Base-by-base conservation (phyloP, 805 yeast species). In the Nadsonia fulvescens region DNA sequence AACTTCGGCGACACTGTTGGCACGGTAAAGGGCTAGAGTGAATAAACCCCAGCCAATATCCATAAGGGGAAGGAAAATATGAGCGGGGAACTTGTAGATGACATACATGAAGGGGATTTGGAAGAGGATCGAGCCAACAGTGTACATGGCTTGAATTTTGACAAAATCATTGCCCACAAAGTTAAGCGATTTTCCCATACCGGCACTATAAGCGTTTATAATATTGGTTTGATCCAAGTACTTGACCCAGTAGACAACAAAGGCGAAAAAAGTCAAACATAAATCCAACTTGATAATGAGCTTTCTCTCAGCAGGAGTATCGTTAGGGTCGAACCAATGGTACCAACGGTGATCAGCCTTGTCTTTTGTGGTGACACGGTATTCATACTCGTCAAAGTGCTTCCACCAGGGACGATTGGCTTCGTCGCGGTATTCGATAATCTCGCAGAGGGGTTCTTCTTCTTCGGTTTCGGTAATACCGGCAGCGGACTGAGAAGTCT, bases 21-120 rank as follows among this genome's bases (percentile, higher is more conserved):
- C 67, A 34, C 55, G 56, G 39, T 58, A 68, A 24, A 66, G 54
- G 8, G 61, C 58, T 24, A 71, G 51, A 2, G 82, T 72, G 30
- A 72, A 58, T 30, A 72, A 49, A 1, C 77, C 63, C 81, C 81
- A 75, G 18, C 64, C 53, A 16, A 72, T 36, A 42, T 75, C 86
- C 44, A 63, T 54, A 2, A 52, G 33, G 2, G 73, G 71, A 17
- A 67, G 44, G 5, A 61, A 51, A 47, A 54, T 53, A 46, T 61
- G 65, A 30, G 72, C 51, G 5, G 74, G 72, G 20, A 54, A 49
- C 22, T 68, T 58, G 21, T 68, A 67, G 28, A 72, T 48, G 9
- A 66, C 39, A 38, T 61, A 67, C 44, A 67, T 49, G 49, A 67
- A 66, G 3, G 77, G 77, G 15, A 70, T 42, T 44, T 70, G 72